These are phyloP conservation scores for Echinochloa phyllopogon DNA, from an alignment of 176 grass and related monocot genomes.

Conservation along the genomic window DNA sequence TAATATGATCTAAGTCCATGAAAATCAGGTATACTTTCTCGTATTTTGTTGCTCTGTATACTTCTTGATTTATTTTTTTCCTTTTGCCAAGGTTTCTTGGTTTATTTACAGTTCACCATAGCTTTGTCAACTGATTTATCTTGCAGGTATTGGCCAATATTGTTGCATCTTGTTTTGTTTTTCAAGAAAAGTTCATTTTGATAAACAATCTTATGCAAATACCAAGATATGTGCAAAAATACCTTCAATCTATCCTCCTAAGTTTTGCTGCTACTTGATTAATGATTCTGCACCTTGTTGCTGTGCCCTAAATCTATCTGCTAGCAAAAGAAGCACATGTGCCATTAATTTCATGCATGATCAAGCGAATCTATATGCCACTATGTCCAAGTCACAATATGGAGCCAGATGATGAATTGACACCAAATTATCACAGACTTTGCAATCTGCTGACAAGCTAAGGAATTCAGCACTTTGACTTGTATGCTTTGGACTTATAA, in stretches of 20 bases:
- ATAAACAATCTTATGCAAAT: slow-evolving; percentile 38
- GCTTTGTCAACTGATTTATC: slow-evolving; percentile 54
- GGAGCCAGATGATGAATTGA: slow-evolving; percentile 16
- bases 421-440: slow-evolving; percentile 18
- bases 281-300: slow-evolving; percentile 33
- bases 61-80: neutral
- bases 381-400: neutral
- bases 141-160: slow-evolving; percentile 63
- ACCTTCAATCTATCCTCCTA: slow-evolving; percentile 37
- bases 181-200: slow-evolving; percentile 33
- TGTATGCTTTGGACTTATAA: slow-evolving; percentile 24
- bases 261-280: slow-evolving; percentile 14
- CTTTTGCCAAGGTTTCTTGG: neutral
- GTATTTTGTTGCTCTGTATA: slow-evolving; percentile 17
- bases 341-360: slow-evolving; percentile 7
- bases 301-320: slow-evolving; percentile 31
- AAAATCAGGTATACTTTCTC: slow-evolving; percentile 26
- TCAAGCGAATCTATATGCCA: slow-evolving; percentile 22
- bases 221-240: slow-evolving; percentile 35
- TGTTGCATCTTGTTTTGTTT: slow-evolving; percentile 38
- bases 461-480: slow-evolving; percentile 24
- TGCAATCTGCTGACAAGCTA: slow-evolving; percentile 30
- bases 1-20: neutral
- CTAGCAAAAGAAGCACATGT: slow-evolving; percentile 22
- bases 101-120: slow-evolving; percentile 43